Evolutionary conservation across 495 filamentous ascomycete species (phyloP).

Genomic region (Neurospora sp.): DNA sequence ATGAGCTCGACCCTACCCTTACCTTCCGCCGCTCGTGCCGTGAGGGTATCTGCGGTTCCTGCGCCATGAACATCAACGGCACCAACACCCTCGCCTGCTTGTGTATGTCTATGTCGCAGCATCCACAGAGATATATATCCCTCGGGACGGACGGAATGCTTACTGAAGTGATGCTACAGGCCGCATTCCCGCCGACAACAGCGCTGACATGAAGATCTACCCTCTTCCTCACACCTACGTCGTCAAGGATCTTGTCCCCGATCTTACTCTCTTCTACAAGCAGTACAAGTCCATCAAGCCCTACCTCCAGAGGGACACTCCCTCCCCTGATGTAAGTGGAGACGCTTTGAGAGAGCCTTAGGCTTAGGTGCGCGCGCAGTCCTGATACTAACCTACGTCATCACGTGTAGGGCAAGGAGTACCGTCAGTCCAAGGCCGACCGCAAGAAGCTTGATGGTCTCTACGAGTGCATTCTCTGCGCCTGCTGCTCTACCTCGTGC

Average conservation of each 20-base stretch:
- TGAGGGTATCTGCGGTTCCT: conserved; percentile 97
- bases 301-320: conserved; percentile 82
- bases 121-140: conserved; percentile 3
- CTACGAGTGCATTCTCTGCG: conserved; percentile 99
- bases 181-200: conserved; percentile 81
- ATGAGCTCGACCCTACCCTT: conserved; percentile 91
- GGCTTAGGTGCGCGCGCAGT: background rate
- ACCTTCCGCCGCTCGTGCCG: conserved; percentile 92
- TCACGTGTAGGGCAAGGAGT: conserved; percentile 62
- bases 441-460: conserved; percentile 95
- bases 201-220: conserved; percentile 85
- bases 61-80: conserved; percentile 99
- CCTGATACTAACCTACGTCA: conserved; percentile 7
- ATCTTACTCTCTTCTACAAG: conserved; percentile 98
- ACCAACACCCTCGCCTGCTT: conserved; percentile 94
- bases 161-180: conserved; percentile 38
- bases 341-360: background rate
- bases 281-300: conserved; percentile 99
- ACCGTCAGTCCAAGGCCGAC: conserved; percentile 78
- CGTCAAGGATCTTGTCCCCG: conserved; percentile 96
- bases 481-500: conserved; percentile 97
- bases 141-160: background rate
- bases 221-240: conserved; percentile 97
- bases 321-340: conserved; percentile 57
- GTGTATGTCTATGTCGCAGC: conserved; percentile 53